Conservation (phyloP, 805 yeast species). For the Clavispora santaluciae region DNA sequence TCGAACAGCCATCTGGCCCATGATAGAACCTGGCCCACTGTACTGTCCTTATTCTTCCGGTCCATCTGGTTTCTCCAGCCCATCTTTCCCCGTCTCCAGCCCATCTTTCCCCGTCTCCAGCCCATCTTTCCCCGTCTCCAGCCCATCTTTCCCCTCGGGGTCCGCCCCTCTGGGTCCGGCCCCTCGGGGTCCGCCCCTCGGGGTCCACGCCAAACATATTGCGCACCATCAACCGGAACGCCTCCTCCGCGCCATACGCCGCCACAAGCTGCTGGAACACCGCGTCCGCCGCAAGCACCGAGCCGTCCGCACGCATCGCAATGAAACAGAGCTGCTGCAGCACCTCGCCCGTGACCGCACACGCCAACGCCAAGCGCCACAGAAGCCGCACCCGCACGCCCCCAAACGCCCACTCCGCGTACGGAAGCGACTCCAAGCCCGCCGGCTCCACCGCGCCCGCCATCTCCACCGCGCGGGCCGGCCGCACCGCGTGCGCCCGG, state of each 20-base stretch:
- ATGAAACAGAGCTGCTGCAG: slow-evolving; percentile 5
- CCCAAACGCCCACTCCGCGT: slow-evolving; percentile 8
- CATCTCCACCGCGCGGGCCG: too few relatives aligned
- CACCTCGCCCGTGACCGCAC: slow-evolving; percentile 5
- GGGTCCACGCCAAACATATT: slow-evolving; percentile 11
- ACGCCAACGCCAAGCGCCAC: slow-evolving; percentile 8
- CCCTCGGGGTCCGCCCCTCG: too few relatives aligned
- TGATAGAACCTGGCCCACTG: too few relatives aligned
- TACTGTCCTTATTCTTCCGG: too few relatives aligned
- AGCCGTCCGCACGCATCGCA: slow-evolving; percentile 5
- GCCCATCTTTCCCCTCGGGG: too few relatives aligned
- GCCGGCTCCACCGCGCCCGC: background rate
- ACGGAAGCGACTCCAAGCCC: slow-evolving; percentile 7
- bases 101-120: too few relatives aligned
- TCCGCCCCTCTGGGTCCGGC: too few relatives aligned
- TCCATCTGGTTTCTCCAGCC: too few relatives aligned
- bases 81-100: too few relatives aligned
- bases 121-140: too few relatives aligned
- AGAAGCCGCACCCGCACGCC: slow-evolving; percentile 6
- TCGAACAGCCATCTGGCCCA: too few relatives aligned
- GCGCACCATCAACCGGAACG: slow-evolving; percentile 21
- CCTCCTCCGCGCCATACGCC: slow-evolving; percentile 22
- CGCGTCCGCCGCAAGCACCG: slow-evolving; percentile 9
- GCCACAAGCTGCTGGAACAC: slow-evolving; percentile 19
- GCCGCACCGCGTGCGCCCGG: slow-evolving; percentile 10